Evolutionary conservation across 371 early-diverging fungal genomes (phyloP), one percentile per base, ranked within the genome.

Genomic region (Mortierella sp.): DNA sequence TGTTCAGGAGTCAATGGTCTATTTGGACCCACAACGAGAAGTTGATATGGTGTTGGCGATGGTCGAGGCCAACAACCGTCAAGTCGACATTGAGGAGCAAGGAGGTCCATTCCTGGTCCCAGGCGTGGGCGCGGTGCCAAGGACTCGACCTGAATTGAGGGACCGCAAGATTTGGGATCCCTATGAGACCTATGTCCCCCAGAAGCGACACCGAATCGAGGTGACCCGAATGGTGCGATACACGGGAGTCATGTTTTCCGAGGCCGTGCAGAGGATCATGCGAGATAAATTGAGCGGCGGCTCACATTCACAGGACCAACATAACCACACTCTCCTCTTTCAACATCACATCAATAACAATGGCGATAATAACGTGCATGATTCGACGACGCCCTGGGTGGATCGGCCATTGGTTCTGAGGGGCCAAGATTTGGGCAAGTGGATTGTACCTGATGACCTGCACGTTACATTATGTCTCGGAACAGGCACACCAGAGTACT

Each of bases 201-300:
- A 71, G n/a, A 47, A 57, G 38, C 82, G 86, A 54, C 48, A 50
- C 75, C 57, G 58, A 70, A 82, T 85, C 34, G 80, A 79, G 42
- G 42, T 85, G 34, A 70, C 48, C 71, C 74, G 74, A 45, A 28
- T 82, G 11, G 79, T 74, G 13, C 81, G 80, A n/a, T 85, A 85
- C 75, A 85, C 86, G 2, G 86, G 86, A 42, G 73, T 85, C 34
- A 74, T 81, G 75, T 85, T 85, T 34, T 85, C 86, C 9, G 76
- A 76, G 26, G 13, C 72, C 21, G 75, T 79, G 1, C 82, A 85
- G 48, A 70, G 45, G 31, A 63, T 85, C 63, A 52, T 85, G 42
- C 68, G 55, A 70, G 76, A 79, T 1, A 76, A 45, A 31, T n/a
- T 74, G 31, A 34, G 65, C 28, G 65, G 65, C 65, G 65, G 65